These are phyloP conservation scores for Xerocomus potaroensis DNA, from an alignment of 768 basidiomycete genomes.

Conservation along the genomic window DNA sequence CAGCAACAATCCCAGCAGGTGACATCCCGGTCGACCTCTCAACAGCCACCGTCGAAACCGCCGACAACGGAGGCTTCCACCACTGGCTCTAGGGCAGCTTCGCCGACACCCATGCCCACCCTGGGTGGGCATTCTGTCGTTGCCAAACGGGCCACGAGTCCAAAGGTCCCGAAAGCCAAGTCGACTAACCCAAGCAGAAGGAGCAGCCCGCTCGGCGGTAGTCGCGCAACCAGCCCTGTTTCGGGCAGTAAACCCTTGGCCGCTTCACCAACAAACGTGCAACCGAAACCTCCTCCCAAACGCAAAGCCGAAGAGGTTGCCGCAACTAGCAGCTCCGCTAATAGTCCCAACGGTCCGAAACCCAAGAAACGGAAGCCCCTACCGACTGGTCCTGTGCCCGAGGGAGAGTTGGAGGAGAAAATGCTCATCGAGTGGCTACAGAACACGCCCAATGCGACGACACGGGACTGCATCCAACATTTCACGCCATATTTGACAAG, in stretches of 20 bases:
- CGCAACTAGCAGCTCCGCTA: slow-evolving; percentile 10
- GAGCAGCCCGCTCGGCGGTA: slow-evolving; percentile 51
- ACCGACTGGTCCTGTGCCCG: slow-evolving; percentile 36
- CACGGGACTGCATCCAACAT: slow-evolving; percentile 74
- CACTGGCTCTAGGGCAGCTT: slow-evolving; percentile 52
- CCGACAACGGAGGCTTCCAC: slow-evolving; percentile 23
- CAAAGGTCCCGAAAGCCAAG: slow-evolving; percentile 62
- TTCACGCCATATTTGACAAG: slow-evolving; percentile 74
- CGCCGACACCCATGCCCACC: slow-evolving; percentile 44
- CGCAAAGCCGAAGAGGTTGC: slow-evolving; percentile 51
- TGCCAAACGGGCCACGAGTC: slow-evolving; percentile 82
- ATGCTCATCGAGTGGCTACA: slow-evolving; percentile 76
- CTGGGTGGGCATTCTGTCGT: slow-evolving; percentile 76
- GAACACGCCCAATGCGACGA: slow-evolving; percentile 64
- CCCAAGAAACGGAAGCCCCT: slow-evolving; percentile 54
- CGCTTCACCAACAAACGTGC: slow-evolving; percentile 33
- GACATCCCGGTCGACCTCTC: slow-evolving; percentile 44
- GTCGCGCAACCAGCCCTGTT: slow-evolving; percentile 51
- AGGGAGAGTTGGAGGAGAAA: slow-evolving; percentile 55
- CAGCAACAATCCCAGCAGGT: slow-evolving; percentile 40
- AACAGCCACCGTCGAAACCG: slow-evolving; percentile 31
- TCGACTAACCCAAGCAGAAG: slow-evolving; percentile 45
- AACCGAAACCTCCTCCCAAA: slow-evolving; percentile 45
- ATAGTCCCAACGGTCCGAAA: slow-evolving; percentile 34
- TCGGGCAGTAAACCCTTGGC: slow-evolving; percentile 26